A percentile compares a stretch with the other conserved stretches of the same genome.
Conservation (phyloP, 169 alveolate species). For the Plasmodium falciparum region DNA sequence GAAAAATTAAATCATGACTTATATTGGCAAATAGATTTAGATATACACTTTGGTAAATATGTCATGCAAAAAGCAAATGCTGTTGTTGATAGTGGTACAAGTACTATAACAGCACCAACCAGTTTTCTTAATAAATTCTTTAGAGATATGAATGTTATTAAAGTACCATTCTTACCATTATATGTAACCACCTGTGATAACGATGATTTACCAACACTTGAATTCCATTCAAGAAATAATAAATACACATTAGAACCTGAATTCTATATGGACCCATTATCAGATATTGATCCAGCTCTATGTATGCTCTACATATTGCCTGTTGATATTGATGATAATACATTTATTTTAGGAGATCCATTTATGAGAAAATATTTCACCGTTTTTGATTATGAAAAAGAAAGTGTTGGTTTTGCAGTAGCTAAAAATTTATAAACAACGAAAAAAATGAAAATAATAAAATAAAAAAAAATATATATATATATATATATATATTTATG, state of each 20-base stretch:
- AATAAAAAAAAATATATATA: not conserved
- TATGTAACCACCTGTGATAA: slow-evolving; percentile 38
- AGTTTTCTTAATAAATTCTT: slow-evolving; percentile 36
- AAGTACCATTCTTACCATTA: slow-evolving; percentile 64
- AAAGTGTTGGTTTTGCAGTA: slow-evolving; percentile 64
- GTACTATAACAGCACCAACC: slow-evolving; percentile 59
- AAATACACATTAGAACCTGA: slow-evolving; percentile 63
- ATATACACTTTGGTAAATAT: slow-evolving; percentile 31
- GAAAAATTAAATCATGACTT: slow-evolving; percentile 67
- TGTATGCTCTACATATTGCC: slow-evolving; percentile 30
- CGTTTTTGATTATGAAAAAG: slow-evolving; percentile 73
- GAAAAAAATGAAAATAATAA: not conserved
- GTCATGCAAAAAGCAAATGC: slow-evolving; percentile 26
- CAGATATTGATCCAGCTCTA: slow-evolving; percentile 15
- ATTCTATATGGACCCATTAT: slow-evolving; percentile 30
- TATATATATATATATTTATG: not conserved
- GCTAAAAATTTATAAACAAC: slow-evolving; percentile 40
- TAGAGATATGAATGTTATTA: slow-evolving; percentile 7
- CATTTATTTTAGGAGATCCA: slow-evolving; percentile 75
- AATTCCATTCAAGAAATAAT: slow-evolving; percentile 26
- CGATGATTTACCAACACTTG: slow-evolving; percentile 18
- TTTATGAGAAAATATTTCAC: slow-evolving; percentile 77
- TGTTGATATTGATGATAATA: slow-evolving; percentile 30
- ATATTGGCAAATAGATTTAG: slow-evolving; percentile 64
- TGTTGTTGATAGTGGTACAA: slow-evolving; percentile 74